phyloP scores from a whole-genome alignment of 129 eudicot species.

The Artemisia tridentata region DNA sequence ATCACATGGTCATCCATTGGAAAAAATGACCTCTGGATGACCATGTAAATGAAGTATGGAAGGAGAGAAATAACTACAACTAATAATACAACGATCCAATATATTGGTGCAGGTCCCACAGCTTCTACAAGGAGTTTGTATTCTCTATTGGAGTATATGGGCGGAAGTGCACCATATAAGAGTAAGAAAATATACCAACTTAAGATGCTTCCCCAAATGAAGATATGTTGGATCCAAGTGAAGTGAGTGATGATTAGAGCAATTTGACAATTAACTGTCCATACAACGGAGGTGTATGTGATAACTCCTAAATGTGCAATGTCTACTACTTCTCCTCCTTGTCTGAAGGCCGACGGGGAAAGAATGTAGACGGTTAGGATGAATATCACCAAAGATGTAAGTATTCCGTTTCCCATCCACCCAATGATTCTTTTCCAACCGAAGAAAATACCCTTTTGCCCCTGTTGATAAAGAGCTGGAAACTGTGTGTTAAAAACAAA shows the following conservation, averaged over 20 bases:
- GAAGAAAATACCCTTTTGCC: conserved; percentile 43
- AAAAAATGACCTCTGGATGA: conserved; percentile 39
- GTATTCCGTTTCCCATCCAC: conserved; percentile 47
- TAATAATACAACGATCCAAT: conserved; percentile 41
- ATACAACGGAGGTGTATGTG: conserved; percentile 45
- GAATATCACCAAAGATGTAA: conserved; percentile 44
- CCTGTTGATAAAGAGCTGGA: conserved; percentile 56
- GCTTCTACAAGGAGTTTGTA: conserved; percentile 44
- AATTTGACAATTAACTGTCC: conserved; percentile 55
- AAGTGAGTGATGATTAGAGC: conserved; percentile 51
- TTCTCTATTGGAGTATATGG: conserved; percentile 33
- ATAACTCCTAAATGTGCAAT: conserved; percentile 43
- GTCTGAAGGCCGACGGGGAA: conserved; percentile 37
- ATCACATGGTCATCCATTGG: conserved; percentile 54
- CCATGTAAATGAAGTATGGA: conserved; percentile 48
- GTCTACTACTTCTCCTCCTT: conserved; percentile 48
- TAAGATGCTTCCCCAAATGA: conserved; percentile 56
- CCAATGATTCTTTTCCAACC: conserved; percentile 53
- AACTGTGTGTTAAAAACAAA: conserved; percentile 29
- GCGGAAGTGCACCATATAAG: conserved; percentile 43
- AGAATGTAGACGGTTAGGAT: conserved; percentile 42
- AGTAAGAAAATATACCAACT: conserved; percentile 47
- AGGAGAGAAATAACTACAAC: conserved; percentile 45
- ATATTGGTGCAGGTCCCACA: conserved; percentile 46
- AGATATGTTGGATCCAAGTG: conserved; percentile 61